These are phyloP conservation scores for Claviceps sp. DNA, from an alignment of 2,329 filamentous ascomycete species.

Conservation along the genomic window DNA sequence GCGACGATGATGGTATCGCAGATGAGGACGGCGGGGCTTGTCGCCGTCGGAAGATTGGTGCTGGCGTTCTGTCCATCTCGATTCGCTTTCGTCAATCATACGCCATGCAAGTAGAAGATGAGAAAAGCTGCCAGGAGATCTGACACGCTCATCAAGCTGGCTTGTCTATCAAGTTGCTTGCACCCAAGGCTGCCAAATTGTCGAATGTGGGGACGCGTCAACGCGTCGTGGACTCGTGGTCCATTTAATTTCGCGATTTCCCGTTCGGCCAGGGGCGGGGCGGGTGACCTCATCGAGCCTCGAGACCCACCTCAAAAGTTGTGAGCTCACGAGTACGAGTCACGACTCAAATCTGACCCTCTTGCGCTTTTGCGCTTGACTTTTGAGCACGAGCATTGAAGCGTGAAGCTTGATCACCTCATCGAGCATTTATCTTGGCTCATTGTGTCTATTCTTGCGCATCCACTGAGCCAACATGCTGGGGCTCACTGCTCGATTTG, in stretches of 20 bases:
- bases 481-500: conserved; percentile 13
- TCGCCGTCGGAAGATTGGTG: conserved; percentile 24
- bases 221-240: conserved; percentile 8
- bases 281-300: conserved; percentile 20
- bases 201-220: not conserved
- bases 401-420: not conserved
- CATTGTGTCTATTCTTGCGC: not conserved
- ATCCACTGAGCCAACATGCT: conserved; percentile 12
- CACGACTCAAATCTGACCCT: not conserved
- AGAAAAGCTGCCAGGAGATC: not conserved
- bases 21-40: conserved; percentile 29
- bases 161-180: not conserved
- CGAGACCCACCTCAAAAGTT: not conserved
- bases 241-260: conserved; percentile 22
- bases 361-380: too few species aligned
- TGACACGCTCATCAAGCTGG: not conserved
- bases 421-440: not conserved
- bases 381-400: not conserved
- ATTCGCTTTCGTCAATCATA: too few species aligned
- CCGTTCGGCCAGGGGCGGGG: conserved; percentile 2
- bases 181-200: not conserved
- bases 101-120: too few species aligned
- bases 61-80: conserved; percentile 25
- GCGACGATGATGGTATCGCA: conserved; percentile 73
- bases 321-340: not conserved